Percentiles rank a stretch among this genome's conserved stretches.
Conservation (phyloP, 2,329 filamentous ascomycete genomes). For the Blumeria hordei region DNA sequence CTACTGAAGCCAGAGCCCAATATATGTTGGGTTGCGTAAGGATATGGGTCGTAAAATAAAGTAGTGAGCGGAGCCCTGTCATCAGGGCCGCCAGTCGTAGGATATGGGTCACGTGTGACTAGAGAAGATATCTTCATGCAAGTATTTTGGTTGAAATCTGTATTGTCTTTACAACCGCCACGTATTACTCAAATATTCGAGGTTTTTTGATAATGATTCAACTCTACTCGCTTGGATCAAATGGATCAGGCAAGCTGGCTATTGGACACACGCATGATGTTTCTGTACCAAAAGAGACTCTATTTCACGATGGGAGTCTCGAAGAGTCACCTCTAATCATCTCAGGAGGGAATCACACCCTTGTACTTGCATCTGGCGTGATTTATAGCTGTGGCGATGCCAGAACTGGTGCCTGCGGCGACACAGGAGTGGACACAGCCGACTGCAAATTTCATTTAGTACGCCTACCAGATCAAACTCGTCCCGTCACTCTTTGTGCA, state of each 20-base stretch:
- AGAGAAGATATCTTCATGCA: too few species aligned
- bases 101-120: too few species aligned
- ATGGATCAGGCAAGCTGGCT: conserved; percentile 52
- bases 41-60: too few species aligned
- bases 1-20: too few species aligned
- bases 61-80: too few species aligned
- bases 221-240: conserved; percentile 49
- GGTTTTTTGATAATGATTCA: conserved; percentile 19
- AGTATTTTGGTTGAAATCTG: too few species aligned
- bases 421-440: conserved; percentile 2
- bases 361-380: conserved; percentile 38
- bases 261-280: conserved; percentile 49
- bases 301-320: conserved; percentile 23
- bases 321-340: conserved; percentile 16
- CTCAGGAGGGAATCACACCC: conserved; percentile 70
- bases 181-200: too few species aligned
- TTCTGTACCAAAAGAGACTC: conserved; percentile 35
- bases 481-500: conserved; percentile 23
- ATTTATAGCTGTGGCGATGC: conserved; percentile 43
- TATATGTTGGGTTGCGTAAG: too few species aligned
- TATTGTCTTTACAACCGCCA: too few species aligned
- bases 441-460: conserved; percentile 7
- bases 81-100: too few species aligned
- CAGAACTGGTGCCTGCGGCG: conserved; percentile 28
- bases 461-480: conserved; percentile 5